Conservation (phyloP, 2,329 filamentous ascomycete genomes). For the Cylindrodendrum hubeiense region DNA sequence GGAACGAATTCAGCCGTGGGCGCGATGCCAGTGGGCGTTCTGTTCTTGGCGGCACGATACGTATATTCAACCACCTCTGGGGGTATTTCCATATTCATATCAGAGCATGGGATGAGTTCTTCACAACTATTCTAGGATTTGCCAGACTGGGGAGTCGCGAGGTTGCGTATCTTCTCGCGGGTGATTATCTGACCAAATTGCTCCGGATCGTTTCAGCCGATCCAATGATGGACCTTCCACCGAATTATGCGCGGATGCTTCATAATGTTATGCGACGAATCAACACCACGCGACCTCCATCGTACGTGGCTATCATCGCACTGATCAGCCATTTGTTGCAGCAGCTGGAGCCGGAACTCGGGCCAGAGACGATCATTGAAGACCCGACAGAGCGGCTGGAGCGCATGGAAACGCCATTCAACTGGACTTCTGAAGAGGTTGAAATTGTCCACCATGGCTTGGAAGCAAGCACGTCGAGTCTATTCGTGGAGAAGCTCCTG, state of each 20-base stretch:
- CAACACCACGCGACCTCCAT: slow-evolving; percentile 61
- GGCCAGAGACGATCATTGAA: slow-evolving; percentile 53
- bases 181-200: slow-evolving; percentile 70
- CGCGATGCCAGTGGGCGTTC: slow-evolving; percentile 19
- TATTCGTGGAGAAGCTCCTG: slow-evolving; percentile 77
- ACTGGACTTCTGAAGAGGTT: slow-evolving; percentile 61
- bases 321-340: slow-evolving; percentile 61
- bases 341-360: slow-evolving; percentile 55
- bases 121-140: slow-evolving; percentile 77
- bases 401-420: slow-evolving; percentile 51
- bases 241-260: slow-evolving; percentile 69
- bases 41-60: slow-evolving; percentile 55
- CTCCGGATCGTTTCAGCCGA: slow-evolving; percentile 74
- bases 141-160: slow-evolving; percentile 71
- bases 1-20: slow-evolving; percentile 19
- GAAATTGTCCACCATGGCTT: slow-evolving; percentile 57
- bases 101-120: slow-evolving; percentile 82
- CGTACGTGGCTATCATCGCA: slow-evolving; percentile 65
- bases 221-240: slow-evolving; percentile 60
- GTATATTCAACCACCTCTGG: slow-evolving; percentile 70
- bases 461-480: slow-evolving; percentile 51
- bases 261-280: slow-evolving; percentile 63
- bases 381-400: slow-evolving; percentile 54
- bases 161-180: slow-evolving; percentile 68
- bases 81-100: slow-evolving; percentile 70